Evolutionary conservation across 2,329 filamentous ascomycete genomes (phyloP).

Genomic region (Microsporum canis): DNA sequence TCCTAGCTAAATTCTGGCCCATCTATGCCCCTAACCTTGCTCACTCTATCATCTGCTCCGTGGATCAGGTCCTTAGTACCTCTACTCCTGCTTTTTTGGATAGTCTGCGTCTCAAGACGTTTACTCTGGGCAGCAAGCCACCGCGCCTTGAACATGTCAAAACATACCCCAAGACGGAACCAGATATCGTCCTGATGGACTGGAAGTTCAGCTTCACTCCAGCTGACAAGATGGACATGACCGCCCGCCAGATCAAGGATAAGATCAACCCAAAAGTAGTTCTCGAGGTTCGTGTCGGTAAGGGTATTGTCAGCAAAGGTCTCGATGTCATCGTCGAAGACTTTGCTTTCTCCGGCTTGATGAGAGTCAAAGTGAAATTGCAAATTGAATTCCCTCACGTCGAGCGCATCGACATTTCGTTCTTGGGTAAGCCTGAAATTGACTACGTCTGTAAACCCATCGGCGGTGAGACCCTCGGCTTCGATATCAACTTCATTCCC

Average conservation of each 20-base stretch:
- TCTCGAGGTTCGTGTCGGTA: constrained; percentile 85
- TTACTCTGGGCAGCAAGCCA: constrained; percentile 87
- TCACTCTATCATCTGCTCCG: constrained; percentile 80
- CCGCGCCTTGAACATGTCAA: constrained; percentile 96
- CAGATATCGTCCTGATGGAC: constrained; percentile 95
- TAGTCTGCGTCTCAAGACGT: constrained; percentile 84
- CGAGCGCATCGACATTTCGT: constrained; percentile 88
- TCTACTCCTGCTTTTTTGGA: constrained; percentile 87
- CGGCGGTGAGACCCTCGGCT: constrained; percentile 87
- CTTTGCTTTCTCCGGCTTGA: constrained; percentile 88
- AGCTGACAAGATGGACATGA: constrained; percentile 87
- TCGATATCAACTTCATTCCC: constrained; percentile 98
- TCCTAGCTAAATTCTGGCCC: constrained; percentile 97
- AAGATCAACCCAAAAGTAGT: constrained; percentile 97
- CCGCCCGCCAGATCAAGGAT: constrained; percentile 75
- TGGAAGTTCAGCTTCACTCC: constrained; percentile 99
- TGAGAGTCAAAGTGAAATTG: constrained; percentile 95
- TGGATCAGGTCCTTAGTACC: constrained; percentile 90
- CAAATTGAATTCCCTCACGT: constrained; percentile 93
- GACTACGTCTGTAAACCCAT: constrained; percentile 98
- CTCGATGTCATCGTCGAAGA: constrained; percentile 96
- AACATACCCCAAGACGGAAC: constrained; percentile 90
- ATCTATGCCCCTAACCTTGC: constrained; percentile 94
- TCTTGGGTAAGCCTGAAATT: constrained; percentile 75
- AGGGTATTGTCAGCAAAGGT: constrained; percentile 93